Percentiles rank a stretch among this genome's conserved stretches.
These are phyloP conservation scores for Diplodia scrobiculata DNA, from an alignment of 2,329 filamentous ascomycete genomes.

Conservation along the genomic window DNA sequence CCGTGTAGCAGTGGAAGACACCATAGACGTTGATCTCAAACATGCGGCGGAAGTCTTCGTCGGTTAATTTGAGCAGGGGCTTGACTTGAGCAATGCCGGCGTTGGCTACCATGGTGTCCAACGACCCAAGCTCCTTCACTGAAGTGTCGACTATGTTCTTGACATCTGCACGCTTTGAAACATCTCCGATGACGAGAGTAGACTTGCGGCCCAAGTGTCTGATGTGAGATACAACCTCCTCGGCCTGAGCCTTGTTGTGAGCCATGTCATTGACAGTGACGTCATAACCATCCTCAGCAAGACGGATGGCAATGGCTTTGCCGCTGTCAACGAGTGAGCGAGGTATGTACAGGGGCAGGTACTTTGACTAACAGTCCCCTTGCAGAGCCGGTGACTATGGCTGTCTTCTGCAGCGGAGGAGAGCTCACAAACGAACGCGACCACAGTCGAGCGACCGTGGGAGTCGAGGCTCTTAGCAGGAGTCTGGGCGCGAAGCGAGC, in stretches of 20 bases:
- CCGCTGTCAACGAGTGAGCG: conserved; percentile 49
- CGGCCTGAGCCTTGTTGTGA: conserved; percentile 56
- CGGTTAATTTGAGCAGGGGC: conserved; percentile 57
- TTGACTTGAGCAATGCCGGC: conserved; percentile 64
- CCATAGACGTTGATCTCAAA: conserved; percentile 67
- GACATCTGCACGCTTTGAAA: conserved; percentile 60
- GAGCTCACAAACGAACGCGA: conserved; percentile 35
- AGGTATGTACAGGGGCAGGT: neutral
- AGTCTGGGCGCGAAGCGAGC: conserved; percentile 34
- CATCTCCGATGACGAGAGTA: conserved; percentile 61
- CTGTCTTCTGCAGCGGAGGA: conserved; percentile 36
- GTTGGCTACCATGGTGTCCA: conserved; percentile 61
- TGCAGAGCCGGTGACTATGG: conserved; percentile 45
- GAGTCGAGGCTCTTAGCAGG: conserved; percentile 34
- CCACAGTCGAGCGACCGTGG: conserved; percentile 33
- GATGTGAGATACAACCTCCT: conserved; percentile 59
- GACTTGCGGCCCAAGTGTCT: conserved; percentile 54
- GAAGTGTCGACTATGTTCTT: conserved; percentile 56
- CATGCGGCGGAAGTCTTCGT: conserved; percentile 61
- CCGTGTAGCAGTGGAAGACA: conserved; percentile 65
- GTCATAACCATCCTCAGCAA: conserved; percentile 67
- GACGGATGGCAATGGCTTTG: conserved; percentile 63
- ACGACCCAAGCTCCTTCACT: conserved; percentile 57
- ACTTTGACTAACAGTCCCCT: conserved; percentile 42
- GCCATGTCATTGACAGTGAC: conserved; percentile 66